A percentile compares a stretch with the other conserved stretches of the same genome.
Evolutionary conservation across 2,329 filamentous ascomycete species (phyloP).

Genomic region (Phyllosticta capitalensis): DNA sequence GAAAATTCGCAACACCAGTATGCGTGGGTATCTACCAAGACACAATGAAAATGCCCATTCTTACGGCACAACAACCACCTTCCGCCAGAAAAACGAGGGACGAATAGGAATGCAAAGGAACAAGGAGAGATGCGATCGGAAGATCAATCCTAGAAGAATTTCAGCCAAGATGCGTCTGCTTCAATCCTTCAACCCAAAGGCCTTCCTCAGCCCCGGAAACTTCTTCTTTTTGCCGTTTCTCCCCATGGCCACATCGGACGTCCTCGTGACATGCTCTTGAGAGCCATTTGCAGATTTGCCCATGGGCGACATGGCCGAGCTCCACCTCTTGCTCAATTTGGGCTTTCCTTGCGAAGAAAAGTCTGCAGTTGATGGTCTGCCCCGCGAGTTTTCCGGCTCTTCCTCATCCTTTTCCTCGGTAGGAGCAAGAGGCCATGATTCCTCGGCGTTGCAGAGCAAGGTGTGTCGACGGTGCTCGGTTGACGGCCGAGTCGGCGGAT

Average conservation of each 20-base stretch:
- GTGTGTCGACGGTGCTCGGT: slow-evolving; percentile 15
- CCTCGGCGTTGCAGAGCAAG: neutral
- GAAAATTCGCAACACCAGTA: neutral
- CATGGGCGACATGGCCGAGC: neutral
- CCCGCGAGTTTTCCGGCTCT: neutral
- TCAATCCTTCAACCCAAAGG: slow-evolving; percentile 52
- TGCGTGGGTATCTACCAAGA: neutral
- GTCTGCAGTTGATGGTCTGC: slow-evolving; percentile 24
- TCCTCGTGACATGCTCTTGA: slow-evolving; percentile 10
- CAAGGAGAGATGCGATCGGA: neutral
- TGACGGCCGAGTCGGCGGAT: slow-evolving; percentile 13
- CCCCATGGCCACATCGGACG: slow-evolving; percentile 22
- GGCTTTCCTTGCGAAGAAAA: slow-evolving; percentile 16
- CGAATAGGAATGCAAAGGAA: neutral
- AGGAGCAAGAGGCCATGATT: slow-evolving; percentile 41
- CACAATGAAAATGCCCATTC: neutral
- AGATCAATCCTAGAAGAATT: neutral
- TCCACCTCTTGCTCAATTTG: slow-evolving; percentile 17
- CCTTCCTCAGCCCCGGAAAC: slow-evolving; percentile 55
- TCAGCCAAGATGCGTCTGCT: neutral
- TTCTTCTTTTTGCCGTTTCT: slow-evolving; percentile 50
- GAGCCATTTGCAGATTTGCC: neutral
- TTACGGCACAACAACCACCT: neutral
- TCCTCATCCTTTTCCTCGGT: slow-evolving; percentile 18
- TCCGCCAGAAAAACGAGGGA: neutral